Conservation (phyloP, 148 eudicot species). For the Nepenthes mirabilis region DNA sequence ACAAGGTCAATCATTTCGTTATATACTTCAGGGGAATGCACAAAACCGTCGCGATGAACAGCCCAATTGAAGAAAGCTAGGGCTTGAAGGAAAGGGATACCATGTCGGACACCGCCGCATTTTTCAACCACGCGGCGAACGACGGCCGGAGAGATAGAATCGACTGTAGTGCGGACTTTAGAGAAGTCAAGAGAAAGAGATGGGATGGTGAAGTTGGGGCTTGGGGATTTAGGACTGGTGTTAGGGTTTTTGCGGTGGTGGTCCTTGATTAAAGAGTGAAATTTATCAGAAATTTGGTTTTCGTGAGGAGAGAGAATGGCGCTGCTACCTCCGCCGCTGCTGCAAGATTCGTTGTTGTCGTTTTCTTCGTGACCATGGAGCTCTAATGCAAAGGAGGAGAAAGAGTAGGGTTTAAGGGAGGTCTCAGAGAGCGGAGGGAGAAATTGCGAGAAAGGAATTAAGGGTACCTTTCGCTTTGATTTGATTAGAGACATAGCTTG, state of each 20-base stretch:
- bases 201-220: constrained; percentile 26
- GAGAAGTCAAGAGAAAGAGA: constrained; percentile 40
- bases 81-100: constrained; percentile 57
- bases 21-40: constrained; percentile 17
- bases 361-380: constrained; percentile 7
- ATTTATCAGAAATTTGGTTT: constrained; percentile 22
- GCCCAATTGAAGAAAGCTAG: constrained; percentile 89
- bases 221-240: constrained; percentile 16
- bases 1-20: constrained; percentile 62
- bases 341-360: neutral
- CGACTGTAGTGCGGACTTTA: constrained; percentile 9
- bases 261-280: constrained; percentile 49
- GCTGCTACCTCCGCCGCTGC: constrained; percentile 5
- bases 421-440: constrained; percentile 15
- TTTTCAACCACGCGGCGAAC: constrained; percentile 36
- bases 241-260: constrained; percentile 59
- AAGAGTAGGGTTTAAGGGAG: constrained; percentile 22
- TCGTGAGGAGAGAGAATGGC: constrained; percentile 26
- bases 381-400: constrained; percentile 9
- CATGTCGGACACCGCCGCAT: constrained; percentile 52
- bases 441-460: neutral
- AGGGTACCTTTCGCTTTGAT: no score
- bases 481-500: no score
- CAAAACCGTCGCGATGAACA: neutral
- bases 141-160: constrained; percentile 34